Base-by-base conservation (phyloP, 768 basidiomycete genomes). In the Suillus luteus region DNA sequence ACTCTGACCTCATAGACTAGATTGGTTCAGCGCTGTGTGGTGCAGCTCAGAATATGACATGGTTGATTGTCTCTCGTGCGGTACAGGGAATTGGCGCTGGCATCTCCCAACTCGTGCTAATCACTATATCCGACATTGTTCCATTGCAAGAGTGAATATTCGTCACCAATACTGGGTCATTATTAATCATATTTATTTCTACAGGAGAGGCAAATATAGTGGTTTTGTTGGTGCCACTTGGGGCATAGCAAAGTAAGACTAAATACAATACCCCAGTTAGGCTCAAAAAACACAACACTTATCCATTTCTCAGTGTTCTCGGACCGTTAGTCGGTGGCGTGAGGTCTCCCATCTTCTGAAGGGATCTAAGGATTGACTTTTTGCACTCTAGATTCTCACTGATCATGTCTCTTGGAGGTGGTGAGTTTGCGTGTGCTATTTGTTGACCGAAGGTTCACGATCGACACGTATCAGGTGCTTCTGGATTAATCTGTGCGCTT, bases 61-160 rank as follows among this genome's bases (percentile, higher is more conserved):
- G 79, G 81, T 71, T 82, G 38, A 77, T 77, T 65, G 63, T 75
- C 27, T 73, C 70, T 44, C 77, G 82, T 22, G 80, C 77, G 2
- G 60, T 82, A 2, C 81, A 82, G 68, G 81, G 81, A 44, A 71
- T 82, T 19, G 80, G 81, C 22, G 81, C 76, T 3, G 79, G 76
- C 11, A 78, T 78, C 52, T 62, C 71, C 10, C 77, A 80, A 64
- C 59, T 79, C 63, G 69, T 75, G 0, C 74, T 78, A 61, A 79
- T 79, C 52, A 76, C 73, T 15, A 72, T 79, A 41, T 71, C 77
- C n/a, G 82, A 83, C 63, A 80, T 83, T 43, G 70, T 78, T 11
- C 60, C 71, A 15, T 66, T 78, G 35, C 60, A 69, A 46, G 75
- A 78, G 77, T 78, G 55, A 67, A 74, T 66, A 24, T 27, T 2